Conservation (phyloP, 164 flowering plant genomes). For the Kingdonia uniflora region DNA sequence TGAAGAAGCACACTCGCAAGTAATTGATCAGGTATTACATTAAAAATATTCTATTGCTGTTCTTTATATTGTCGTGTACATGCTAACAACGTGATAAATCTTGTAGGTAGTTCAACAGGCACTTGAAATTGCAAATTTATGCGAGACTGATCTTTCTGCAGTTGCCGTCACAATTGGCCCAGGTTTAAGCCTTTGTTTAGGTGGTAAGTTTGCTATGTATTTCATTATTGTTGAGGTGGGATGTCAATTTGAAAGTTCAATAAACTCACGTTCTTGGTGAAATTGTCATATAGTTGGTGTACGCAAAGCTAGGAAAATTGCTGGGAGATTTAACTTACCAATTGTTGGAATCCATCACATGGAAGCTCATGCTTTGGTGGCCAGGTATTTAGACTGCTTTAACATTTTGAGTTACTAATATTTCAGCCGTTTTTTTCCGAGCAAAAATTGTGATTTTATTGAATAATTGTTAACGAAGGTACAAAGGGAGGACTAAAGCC, state of each 20-base stretch:
- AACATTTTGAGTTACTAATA: too few species aligned
- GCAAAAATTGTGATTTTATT: too few species aligned
- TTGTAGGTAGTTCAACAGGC: constrained; percentile 79
- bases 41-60: too few species aligned
- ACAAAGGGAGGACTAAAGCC: too few species aligned
- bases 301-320: constrained; percentile 70
- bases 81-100: neutral
- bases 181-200: constrained; percentile 89
- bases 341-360: constrained; percentile 88
- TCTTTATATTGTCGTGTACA: too few species aligned
- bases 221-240: too few species aligned
- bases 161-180: constrained; percentile 99
- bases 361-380: constrained; percentile 98
- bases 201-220: constrained; percentile 38
- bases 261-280: neutral
- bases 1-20: constrained; percentile 75
- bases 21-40: constrained; percentile 63
- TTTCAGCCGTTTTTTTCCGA: too few species aligned
- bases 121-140: constrained; percentile 62
- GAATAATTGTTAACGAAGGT: too few species aligned
- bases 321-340: constrained; percentile 57
- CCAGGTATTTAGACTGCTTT: constrained; percentile 67
- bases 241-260: too few species aligned
- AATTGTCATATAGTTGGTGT: constrained; percentile 69
- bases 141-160: constrained; percentile 66